phyloP scores from a whole-genome alignment of 306 rosid genomes.

The Cicer chorassanicum region DNA sequence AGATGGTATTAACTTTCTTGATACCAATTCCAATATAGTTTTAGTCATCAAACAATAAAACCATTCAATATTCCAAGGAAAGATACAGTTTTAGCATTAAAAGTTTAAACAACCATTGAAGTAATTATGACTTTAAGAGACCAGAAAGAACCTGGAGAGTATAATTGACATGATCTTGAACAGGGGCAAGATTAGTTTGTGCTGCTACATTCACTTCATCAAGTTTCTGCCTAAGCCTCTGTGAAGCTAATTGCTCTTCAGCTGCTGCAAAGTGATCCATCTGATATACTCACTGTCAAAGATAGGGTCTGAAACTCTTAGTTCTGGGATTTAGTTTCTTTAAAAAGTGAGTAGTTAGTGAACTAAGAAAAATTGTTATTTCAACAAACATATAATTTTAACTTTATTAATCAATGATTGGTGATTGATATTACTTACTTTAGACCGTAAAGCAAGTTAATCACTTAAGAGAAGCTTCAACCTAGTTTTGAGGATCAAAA shows the following conservation, averaged over 20 bases:
- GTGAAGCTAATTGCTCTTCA: slow-evolving; percentile 77
- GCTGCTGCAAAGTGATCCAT: slow-evolving; percentile 71
- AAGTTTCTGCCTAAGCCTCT: slow-evolving; percentile 73
- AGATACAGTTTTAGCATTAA: not conserved
- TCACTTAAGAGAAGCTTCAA: not conserved
- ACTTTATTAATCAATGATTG: not conserved
- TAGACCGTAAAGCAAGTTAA: not conserved
- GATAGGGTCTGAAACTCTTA: slow-evolving; percentile 22
- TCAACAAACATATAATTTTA: not conserved
- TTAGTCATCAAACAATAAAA: slow-evolving; percentile 26
- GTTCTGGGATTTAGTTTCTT: not conserved
- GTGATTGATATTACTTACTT: not conserved
- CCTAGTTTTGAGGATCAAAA: not conserved
- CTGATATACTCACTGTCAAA: slow-evolving; percentile 41
- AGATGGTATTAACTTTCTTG: slow-evolving; percentile 5
- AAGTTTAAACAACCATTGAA: slow-evolving; percentile 31
- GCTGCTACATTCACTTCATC: slow-evolving; percentile 83
- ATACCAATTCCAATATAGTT: slow-evolving; percentile 31
- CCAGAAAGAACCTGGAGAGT: slow-evolving; percentile 75
- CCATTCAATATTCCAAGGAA: slow-evolving; percentile 11
- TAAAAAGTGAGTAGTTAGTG: not conserved
- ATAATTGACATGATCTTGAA: slow-evolving; percentile 93
- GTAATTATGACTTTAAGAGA: not conserved
- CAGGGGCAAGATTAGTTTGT: slow-evolving; percentile 66
- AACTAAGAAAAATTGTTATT: not conserved